Evolutionary conservation across 192 early-diverging fungal genomes (phyloP).

Genomic region (Physocladia obscura): DNA sequence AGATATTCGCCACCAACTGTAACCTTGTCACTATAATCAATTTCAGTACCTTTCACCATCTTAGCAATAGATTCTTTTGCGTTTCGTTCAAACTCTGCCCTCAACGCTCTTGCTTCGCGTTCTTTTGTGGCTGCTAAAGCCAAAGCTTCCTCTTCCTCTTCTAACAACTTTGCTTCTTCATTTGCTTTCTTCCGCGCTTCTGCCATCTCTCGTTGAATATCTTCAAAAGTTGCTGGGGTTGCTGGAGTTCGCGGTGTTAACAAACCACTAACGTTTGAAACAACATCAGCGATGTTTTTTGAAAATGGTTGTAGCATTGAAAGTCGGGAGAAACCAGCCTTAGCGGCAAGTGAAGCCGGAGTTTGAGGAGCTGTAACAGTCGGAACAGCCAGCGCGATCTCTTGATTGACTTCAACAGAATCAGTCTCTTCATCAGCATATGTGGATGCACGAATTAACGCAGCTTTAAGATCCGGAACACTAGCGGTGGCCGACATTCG

Average conservation of each 20-base stretch:
- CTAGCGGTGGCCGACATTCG: conserved; percentile 8
- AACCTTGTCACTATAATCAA: no score
- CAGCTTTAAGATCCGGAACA: conserved; percentile 18
- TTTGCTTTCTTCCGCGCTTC: conserved; percentile 5
- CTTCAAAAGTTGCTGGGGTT: conserved; percentile 11
- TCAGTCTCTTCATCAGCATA: background rate
- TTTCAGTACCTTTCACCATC: conserved; percentile 29
- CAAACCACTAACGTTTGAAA: background rate
- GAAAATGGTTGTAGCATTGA: conserved; percentile 18
- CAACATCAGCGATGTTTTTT: conserved; percentile 1
- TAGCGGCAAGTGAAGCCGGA: background rate
- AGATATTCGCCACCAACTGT: no score
- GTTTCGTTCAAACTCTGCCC: conserved; percentile 12
- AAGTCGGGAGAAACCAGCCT: background rate
- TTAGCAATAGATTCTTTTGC: conserved; percentile 2
- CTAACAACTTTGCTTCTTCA: conserved; percentile 8
- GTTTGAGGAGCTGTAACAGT: background rate
- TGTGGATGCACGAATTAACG: background rate
- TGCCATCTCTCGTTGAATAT: conserved; percentile 32
- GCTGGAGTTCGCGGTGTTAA: background rate
- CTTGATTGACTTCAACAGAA: background rate
- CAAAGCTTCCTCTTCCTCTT: conserved; percentile 18
- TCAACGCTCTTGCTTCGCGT: conserved; percentile 1
- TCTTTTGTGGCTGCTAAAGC: background rate
- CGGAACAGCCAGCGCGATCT: background rate